Base-by-base conservation (phyloP, 169 alveolate species). In the Cryptosporidium andersoni region DNA sequence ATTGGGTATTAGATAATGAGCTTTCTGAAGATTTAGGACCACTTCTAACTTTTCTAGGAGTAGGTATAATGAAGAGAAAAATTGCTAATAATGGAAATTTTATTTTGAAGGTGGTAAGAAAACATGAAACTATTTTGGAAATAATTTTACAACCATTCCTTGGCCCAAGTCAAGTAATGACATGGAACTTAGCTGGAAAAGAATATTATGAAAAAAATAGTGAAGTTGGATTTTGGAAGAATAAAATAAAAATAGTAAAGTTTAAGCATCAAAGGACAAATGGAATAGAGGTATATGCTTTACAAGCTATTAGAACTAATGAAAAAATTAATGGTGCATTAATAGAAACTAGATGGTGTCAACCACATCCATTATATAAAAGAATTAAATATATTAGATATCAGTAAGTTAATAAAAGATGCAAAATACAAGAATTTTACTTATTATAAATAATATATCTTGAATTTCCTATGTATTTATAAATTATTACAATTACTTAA, bases 291-390 rank as follows among this genome's bases (percentile, higher is more conserved):
- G 60, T 74, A n/a, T 55, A 43, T 6, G 85, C 85, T 14, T 16
- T 74, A 8, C 25, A 16, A 48, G 60, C 60, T 45, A 74, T 63
- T 34, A 39, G 85, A n/a, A 55, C 48, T 16, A 74, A 63, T 36
- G 67, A 58, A 1, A 74, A 74, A 58, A 37, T 74, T n/a, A 45
- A 47, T 2, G 62, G 68, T 2, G 45, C 40, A 40, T 40, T 74
- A 14, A 42, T 74, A 6, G 85, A 74, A 58, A 74, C 85, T 43
- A 74, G 85, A 60, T 74, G 85, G 85, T 43, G 74, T 9, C 85
- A 74, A 45, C 43, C 58, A 34, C 62, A 55, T 34, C n/a, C 12
- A 5, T 43, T 58, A 45, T 47, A 74, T 45, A 14, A 60, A 4
- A 56, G 39, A 6, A 43, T 74, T 34, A 74, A 74, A 45, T 74